Evolutionary conservation across 352 stramenopile species (phyloP).

Genomic region (Phytopythium helicoides): DNA sequence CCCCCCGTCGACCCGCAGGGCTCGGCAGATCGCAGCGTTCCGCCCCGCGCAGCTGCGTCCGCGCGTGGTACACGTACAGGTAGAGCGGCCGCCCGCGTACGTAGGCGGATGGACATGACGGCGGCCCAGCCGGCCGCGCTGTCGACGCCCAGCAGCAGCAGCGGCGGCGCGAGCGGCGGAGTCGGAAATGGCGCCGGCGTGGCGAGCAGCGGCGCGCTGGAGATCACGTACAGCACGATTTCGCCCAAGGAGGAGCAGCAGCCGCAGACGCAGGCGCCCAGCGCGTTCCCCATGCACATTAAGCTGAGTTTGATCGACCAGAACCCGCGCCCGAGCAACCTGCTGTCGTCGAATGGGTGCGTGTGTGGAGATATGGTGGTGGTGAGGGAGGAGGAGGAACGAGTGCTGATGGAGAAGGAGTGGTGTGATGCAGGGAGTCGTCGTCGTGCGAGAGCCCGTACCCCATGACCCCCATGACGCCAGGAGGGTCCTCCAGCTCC

Average conservation of each 20-base stretch:
- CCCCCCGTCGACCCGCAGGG: too few species aligned
- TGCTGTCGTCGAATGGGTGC: constrained; percentile 33
- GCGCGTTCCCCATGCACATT: constrained; percentile 67
- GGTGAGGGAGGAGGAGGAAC: not conserved
- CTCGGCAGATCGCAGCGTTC: too few species aligned
- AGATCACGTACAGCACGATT: constrained; percentile 83
- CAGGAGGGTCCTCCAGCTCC: constrained; percentile 40
- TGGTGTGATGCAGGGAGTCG: constrained; percentile 39
- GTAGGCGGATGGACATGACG: constrained; percentile 7
- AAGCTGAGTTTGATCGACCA: constrained; percentile 84
- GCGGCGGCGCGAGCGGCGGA: not conserved
- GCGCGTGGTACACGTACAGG: too few species aligned
- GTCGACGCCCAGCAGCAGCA: constrained; percentile 6
- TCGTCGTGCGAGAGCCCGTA: constrained; percentile 80
- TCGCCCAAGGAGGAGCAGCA: constrained; percentile 66
- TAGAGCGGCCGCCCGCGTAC: too few species aligned
- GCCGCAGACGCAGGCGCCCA: constrained; percentile 31
- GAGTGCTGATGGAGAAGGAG: constrained; percentile 4
- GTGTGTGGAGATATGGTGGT: not conserved
- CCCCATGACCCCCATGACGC: constrained; percentile 53
- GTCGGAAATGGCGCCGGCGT: not conserved
- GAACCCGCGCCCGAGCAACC: constrained; percentile 44
- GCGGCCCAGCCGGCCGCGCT: too few species aligned
- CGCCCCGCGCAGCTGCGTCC: too few species aligned
- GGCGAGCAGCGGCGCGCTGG: constrained; percentile 21